Evolutionary conservation across 139 green algal genomes (phyloP), one percentile per base, ranked within the genome.

Genomic region (Coelastrella sp.): DNA sequence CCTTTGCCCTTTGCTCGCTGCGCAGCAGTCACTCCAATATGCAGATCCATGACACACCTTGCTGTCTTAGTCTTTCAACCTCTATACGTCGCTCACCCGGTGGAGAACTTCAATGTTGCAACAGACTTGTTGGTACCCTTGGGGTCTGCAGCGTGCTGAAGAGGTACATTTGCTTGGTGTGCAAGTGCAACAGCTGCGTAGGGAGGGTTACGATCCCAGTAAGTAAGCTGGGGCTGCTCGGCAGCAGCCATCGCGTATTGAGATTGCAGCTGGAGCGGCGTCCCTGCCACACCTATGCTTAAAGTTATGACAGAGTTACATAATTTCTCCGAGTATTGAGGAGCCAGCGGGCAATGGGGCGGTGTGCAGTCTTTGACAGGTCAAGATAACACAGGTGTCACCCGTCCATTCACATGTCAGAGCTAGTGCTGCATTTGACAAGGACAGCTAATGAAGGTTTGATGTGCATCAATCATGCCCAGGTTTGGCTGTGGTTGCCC

Each of bases 51-150:
- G 61, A 72, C 12, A 12, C 27, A 60, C 8, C 0, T 0, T 60
- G 75, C 63, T 22, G 12, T 22, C 63, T 22, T 22, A 14, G 63
- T 72, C 35, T 49, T 49, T 4, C 11, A 70, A 70, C 4, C n/a
- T 8, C n/a, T 15, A 1, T 25, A 8, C 68, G 12, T 6, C 6
- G 12, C 92, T 84, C 73, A 97, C 95, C 95, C 95, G 15, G 73
- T 84, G 8, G 89, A 9, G 22, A 97, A 92, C 4, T 88, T 87
- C 20, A 98, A 93, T 7, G 83, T 90, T 7, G 93, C 84, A 0
- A 92, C 70, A 5, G 91, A 94, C 58, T 96, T 94, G 78, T 96
- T 98, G 61, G 86, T 94, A 7, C 75, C 90, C 66, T 96, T 95
- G 63, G 93, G 91, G 68, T 97, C 94, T 5, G 94, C 74, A 74